Evolutionary conservation across 1,139 yeast genomes (phyloP).

Genomic region (Arxiozyma telluris): DNA sequence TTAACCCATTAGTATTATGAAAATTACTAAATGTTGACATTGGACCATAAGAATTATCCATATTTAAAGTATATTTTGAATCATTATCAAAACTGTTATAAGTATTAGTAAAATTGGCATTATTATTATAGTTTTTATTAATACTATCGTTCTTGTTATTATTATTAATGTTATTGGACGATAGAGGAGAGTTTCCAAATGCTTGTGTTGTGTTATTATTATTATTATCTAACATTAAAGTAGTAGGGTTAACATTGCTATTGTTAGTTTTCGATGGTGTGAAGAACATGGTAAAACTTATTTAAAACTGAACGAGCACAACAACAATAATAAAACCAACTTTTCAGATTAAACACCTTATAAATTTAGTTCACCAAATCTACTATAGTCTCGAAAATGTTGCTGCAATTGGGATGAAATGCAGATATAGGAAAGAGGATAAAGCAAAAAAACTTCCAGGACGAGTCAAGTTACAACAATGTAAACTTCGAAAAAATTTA

Average conservation of each 20-base stretch:
- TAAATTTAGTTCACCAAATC: neutral
- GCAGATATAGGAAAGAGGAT: no score
- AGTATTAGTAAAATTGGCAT: neutral
- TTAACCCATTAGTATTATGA: neutral
- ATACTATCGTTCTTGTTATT: neutral
- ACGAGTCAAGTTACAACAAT: no score
- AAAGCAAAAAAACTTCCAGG: no score
- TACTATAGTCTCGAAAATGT: no score
- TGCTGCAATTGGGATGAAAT: neutral
- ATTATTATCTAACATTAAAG: neutral
- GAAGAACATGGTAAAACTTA: slow-evolving; percentile 19
- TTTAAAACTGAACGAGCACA: neutral
- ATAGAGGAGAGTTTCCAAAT: neutral
- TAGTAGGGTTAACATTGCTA: slow-evolving; percentile 14
- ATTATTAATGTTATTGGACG: neutral
- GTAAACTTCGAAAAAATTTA: no score
- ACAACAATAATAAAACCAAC: neutral
- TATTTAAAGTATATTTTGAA: neutral
- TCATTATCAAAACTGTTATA: neutral
- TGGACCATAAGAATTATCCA: neutral
- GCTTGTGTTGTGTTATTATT: neutral
- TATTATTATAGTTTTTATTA: neutral
- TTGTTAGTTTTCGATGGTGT: slow-evolving; percentile 28
- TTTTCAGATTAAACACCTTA: neutral
- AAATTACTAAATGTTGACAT: neutral